A percentile compares a stretch with the other conserved stretches of the same genome.
These are phyloP conservation scores for Phyllachora maydis DNA, from an alignment of 2,329 filamentous ascomycete genomes.

Conservation along the genomic window DNA sequence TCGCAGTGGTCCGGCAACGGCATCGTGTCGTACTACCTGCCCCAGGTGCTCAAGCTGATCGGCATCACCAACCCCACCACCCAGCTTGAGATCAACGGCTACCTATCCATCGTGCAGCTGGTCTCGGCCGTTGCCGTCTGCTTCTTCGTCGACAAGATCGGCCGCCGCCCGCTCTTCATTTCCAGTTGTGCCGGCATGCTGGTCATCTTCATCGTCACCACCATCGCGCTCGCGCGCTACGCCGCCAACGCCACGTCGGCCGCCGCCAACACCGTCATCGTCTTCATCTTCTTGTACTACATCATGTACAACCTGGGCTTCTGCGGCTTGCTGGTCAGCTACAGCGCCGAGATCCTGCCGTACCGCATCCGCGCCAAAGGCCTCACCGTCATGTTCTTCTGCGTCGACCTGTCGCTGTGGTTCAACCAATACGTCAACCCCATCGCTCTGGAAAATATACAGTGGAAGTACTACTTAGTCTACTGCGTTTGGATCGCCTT, in stretches of 20 bases:
- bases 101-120: constrained; percentile 7
- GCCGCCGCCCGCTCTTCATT: constrained; percentile 8
- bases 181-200: constrained; percentile 7
- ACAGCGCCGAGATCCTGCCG: constrained; percentile 9
- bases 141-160: constrained; percentile 8
- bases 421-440: constrained; percentile 16
- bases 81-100: constrained; percentile 10
- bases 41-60: constrained; percentile 12
- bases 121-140: constrained; percentile 7
- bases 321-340: constrained; percentile 15
- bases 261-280: constrained; percentile 10
- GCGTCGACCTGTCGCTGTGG: constrained; percentile 13
- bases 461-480: constrained; percentile 17
- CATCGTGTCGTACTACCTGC: constrained; percentile 19
- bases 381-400: constrained; percentile 22
- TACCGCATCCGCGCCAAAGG: constrained; percentile 13
- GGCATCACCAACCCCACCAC: constrained; percentile 12
- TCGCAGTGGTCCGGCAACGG: constrained; percentile 36
- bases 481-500: constrained; percentile 15
- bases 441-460: constrained; percentile 13
- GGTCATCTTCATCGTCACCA: constrained; percentile 7
- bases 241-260: constrained; percentile 3
- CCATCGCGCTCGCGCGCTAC: constrained; percentile 7
- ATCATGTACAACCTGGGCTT: constrained; percentile 16
- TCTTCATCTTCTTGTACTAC: constrained; percentile 9